A percentile compares a stretch with the other conserved stretches of the same genome.
These are phyloP conservation scores for Didymella arachidicola DNA, from an alignment of 2,329 filamentous ascomycete species.

Conservation along the genomic window DNA sequence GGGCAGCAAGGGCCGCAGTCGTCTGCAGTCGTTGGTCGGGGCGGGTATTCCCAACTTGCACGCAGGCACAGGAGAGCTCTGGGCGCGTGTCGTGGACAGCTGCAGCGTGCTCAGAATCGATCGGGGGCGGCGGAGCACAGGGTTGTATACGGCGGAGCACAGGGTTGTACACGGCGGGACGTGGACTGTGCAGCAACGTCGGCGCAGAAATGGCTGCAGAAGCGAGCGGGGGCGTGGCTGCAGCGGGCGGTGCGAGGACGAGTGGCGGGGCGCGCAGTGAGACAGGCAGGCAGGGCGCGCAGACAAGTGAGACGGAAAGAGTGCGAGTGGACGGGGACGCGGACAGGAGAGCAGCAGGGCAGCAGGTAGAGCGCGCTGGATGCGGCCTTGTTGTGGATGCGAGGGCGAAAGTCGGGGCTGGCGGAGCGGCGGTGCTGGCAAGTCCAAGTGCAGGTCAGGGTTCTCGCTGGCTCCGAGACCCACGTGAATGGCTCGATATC, in stretches of 20 bases:
- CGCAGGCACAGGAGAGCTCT: constrained; percentile 26
- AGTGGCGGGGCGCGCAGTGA: constrained; percentile 4
- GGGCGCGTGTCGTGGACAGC: constrained; percentile 39
- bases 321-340: background rate
- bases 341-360: background rate
- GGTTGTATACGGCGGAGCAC: constrained; percentile 35
- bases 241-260: constrained; percentile 20
- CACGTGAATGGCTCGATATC: constrained; percentile 36
- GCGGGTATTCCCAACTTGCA: constrained; percentile 28
- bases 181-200: constrained; percentile 35
- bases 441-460: constrained; percentile 18
- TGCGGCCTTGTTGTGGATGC: constrained; percentile 17
- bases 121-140: constrained; percentile 32
- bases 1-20: constrained; percentile 24
- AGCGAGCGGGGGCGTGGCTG: constrained; percentile 24
- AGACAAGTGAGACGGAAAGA: background rate
- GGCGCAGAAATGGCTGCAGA: constrained; percentile 31
- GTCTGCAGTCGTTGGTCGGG: constrained; percentile 19
- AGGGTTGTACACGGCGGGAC: constrained; percentile 34
- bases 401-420: constrained; percentile 17
- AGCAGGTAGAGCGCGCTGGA: constrained; percentile 9
- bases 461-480: constrained; percentile 35
- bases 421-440: constrained; percentile 15
- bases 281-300: background rate
- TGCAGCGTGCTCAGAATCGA: constrained; percentile 39